A percentile compares a stretch with the other conserved stretches of the same genome.
Evolutionary conservation across 208 protist genomes (phyloP).

Genomic region (Trypanosoma lewisi): DNA sequence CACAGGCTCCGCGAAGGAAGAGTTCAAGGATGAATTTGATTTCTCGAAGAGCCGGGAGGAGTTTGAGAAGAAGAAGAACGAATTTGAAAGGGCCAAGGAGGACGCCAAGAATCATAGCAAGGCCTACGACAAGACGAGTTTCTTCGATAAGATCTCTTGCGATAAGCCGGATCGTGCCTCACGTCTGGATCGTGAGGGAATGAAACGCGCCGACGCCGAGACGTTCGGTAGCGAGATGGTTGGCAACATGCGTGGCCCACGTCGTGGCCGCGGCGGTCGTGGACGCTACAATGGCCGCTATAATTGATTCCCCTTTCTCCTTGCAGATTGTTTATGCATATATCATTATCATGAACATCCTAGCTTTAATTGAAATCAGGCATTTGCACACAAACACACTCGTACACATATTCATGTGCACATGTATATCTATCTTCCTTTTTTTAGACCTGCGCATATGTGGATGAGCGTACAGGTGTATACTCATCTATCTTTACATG

Average conservation of each 20-base stretch:
- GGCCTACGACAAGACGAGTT: conserved; percentile 81
- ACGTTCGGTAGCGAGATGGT: conserved; percentile 87
- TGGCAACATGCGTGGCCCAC: conserved; percentile 64
- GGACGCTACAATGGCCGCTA: conserved; percentile 71
- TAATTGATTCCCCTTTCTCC: conserved; percentile 19
- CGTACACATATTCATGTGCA: not conserved
- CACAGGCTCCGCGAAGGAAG: conserved; percentile 56
- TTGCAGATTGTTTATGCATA: too few species aligned
- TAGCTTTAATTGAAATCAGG: too few species aligned
- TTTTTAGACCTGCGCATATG: too few species aligned
- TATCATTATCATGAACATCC: too few species aligned
- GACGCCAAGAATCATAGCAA: conserved; percentile 65
- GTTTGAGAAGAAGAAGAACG: conserved; percentile 90
- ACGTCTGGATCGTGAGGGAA: conserved; percentile 67
- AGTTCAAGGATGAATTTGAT: conserved; percentile 91
- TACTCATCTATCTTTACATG: not conserved
- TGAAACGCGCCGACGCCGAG: conserved; percentile 82
- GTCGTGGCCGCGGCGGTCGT: conserved; percentile 49
- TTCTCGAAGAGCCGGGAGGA: conserved; percentile 82
- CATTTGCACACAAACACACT: too few species aligned
- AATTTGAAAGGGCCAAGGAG: conserved; percentile 89
- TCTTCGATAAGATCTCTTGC: conserved; percentile 88
- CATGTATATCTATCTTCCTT: not conserved
- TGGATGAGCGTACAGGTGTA: too few species aligned
- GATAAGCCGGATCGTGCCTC: conserved; percentile 63